Evolutionary conservation across 352 stramenopile genomes (phyloP).

Genomic region (Aphanomyces euteiches): DNA sequence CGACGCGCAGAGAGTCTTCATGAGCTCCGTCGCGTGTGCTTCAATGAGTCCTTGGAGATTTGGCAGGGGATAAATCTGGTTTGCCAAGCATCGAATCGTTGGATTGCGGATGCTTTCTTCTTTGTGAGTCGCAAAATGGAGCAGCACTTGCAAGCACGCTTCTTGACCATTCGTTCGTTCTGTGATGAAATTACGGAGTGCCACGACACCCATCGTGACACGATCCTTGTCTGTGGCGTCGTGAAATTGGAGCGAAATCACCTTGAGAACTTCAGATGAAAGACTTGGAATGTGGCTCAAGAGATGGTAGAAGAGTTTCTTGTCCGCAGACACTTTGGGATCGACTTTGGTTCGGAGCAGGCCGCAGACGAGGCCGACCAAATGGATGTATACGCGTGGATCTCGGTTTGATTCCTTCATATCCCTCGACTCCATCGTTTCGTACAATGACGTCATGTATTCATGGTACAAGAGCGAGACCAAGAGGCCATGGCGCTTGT

Average conservation of each 20-base stretch:
- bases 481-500: conserved; percentile 23
- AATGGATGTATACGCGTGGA: background rate
- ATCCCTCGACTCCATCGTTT: background rate
- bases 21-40: conserved; percentile 52
- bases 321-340: conserved; percentile 40
- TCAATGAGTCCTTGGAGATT: conserved; percentile 58
- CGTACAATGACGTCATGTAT: conserved; percentile 23
- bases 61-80: conserved; percentile 64
- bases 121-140: conserved; percentile 63
- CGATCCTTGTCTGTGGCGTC: conserved; percentile 42
- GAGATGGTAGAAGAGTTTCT: conserved; percentile 63
- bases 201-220: conserved; percentile 65
- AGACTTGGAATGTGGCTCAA: conserved; percentile 55
- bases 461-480: conserved; percentile 26
- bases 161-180: conserved; percentile 55
- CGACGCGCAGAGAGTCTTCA: conserved; percentile 41
- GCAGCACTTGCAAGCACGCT: conserved; percentile 53
- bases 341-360: conserved; percentile 20
- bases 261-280: conserved; percentile 52
- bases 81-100: conserved; percentile 69
- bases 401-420: background rate
- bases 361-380: conserved; percentile 15
- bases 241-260: conserved; percentile 47
- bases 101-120: conserved; percentile 67
- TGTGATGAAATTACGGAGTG: conserved; percentile 63